Evolutionary conservation across 2,329 filamentous ascomycete species (phyloP).

Genomic region (Aspergillus latus): DNA sequence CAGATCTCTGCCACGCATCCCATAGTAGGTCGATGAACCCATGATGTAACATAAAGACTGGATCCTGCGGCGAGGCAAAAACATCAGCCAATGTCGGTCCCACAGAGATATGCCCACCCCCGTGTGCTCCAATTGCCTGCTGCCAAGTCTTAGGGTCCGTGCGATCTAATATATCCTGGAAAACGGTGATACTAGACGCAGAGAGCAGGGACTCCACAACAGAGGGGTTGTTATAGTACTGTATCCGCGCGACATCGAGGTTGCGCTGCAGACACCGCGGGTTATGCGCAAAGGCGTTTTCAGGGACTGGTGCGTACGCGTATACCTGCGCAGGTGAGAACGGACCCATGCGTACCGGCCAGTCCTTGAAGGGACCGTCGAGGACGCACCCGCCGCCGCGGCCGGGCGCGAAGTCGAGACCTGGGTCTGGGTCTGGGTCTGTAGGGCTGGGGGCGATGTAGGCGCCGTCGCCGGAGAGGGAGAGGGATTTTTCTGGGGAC

Average conservation of each 20-base stretch:
- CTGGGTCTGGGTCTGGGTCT: background rate
- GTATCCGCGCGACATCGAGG: slow-evolving; percentile 1
- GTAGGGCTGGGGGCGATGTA: background rate
- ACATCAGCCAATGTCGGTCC: slow-evolving; percentile 15
- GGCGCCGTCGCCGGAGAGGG: slow-evolving; percentile 3
- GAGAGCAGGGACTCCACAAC: background rate
- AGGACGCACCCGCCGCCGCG: slow-evolving; percentile 18
- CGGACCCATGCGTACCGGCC: slow-evolving; percentile 13
- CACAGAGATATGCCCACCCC: slow-evolving; percentile 8
- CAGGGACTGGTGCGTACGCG: background rate
- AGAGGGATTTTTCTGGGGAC: background rate
- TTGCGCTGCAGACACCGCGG: slow-evolving; percentile 18
- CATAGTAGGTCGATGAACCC: slow-evolving; percentile 17
- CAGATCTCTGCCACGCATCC: slow-evolving; percentile 13
- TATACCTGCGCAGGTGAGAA: background rate
- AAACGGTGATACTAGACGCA: slow-evolving; percentile 8
- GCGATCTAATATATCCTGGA: slow-evolving; percentile 11
- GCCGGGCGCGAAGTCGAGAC: slow-evolving; percentile 5
- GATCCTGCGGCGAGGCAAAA: slow-evolving; percentile 17
- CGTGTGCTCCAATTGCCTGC: slow-evolving; percentile 2
- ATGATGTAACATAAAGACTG: slow-evolving; percentile 18
- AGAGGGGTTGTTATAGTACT: slow-evolving; percentile 1
- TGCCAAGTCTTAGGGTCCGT: background rate
- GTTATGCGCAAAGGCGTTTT: slow-evolving; percentile 12
- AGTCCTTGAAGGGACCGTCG: slow-evolving; percentile 16